Base-by-base conservation (phyloP, 1,139 yeast genomes). In the Kluyveromyces sp. region DNA sequence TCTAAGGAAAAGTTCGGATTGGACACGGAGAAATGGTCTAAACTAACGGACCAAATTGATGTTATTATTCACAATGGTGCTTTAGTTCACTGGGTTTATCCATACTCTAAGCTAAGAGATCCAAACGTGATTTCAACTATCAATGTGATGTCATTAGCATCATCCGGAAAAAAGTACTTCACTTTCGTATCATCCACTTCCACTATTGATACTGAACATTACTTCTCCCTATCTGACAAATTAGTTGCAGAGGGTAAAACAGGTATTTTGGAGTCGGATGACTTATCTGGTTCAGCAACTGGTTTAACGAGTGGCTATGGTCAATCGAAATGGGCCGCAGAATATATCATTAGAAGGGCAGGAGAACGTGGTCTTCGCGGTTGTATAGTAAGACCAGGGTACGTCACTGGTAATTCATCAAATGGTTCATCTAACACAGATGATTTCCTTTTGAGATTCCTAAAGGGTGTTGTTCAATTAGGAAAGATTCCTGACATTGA, bases 311-410 rank as follows among this genome's bases (percentile, higher is more conserved):
- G 82, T 51, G 99, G 98, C 15, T 92, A 92, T 60, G 99, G 98
- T 38, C 98, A 92, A 69, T 80, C 95, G 55, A 92, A 92, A 67
- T 92, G 99, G 99, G 89, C 90, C 37, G 95, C 96, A 25, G 99
- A 92, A 68, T 79, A 84, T 59, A 73, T 94, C 42, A 81, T 88
- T 51, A 79, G 97, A 63, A 75, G 75, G 50, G 98, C 98, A 5
- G 97, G 97, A 45, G 75, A 74, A 47, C 72, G 82, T 50, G 98
- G 98, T 4, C 76, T 94, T 54, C 74, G 81, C 53, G 98, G 98
- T 33, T 79, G 92, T 50, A 83, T 92, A 55, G 79, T 92, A 34
- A 79, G 99, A 66, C 97, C 99, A 1, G 98, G 99, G 39, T 92
- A 92, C 61, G 92, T 92, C 42, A 84, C 95, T 51, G 98, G 98